Evolutionary conservation across 2,329 filamentous ascomycete species (phyloP), one percentile per base, ranked within the genome.

Genomic region (Neonectria magnoliae): DNA sequence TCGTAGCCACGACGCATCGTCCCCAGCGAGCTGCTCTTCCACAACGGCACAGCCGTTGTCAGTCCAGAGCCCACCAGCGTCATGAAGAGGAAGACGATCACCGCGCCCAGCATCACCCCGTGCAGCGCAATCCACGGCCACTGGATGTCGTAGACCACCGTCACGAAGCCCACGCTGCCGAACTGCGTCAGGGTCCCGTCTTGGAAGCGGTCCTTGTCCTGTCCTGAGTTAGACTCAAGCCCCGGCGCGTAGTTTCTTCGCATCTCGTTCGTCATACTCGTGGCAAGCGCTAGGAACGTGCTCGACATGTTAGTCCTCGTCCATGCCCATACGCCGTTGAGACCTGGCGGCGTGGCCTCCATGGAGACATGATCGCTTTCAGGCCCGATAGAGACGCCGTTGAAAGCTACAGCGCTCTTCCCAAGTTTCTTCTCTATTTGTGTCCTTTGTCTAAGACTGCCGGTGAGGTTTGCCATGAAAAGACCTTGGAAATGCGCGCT

Each of bases 181-280:
- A 53, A 41, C 5, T 48, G 29, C 1, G 27, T 53, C 27, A 64
- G 57, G 1, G 29, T 31, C 10, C 57, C 57, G 14, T 53, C 57
- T 13, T 53, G 52, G 31, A 50, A 62, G 18, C 36, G 36, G 7
- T 50, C 50, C 47, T 38, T 54, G 47, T 62, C 54, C 31, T 62
- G 63, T 18, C 59, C 54, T 3, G 29, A 62, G 14, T 16, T 8
- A 1, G 13, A 33, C 31, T 27, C 36, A 8, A 48, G 42, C 14
- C 10, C 33, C 0, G 42, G 33, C 4, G 58, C 25, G 13, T 53
- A 51, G 5, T 63, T 65, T 13, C 63, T 51, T 5, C 64, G 56
- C 20, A 66, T 57, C 11, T 64, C 57, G 51, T 66, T 64, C 4
- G 64, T 51, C 61, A 66, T 66, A 31, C 64, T 66, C 4, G 31